Percentiles rank a stretch among this genome's conserved stretches.
These are phyloP conservation scores for Pseudozyma tsukubaensis DNA, from an alignment of 1,284 basidiomycete genomes.

Conservation along the genomic window DNA sequence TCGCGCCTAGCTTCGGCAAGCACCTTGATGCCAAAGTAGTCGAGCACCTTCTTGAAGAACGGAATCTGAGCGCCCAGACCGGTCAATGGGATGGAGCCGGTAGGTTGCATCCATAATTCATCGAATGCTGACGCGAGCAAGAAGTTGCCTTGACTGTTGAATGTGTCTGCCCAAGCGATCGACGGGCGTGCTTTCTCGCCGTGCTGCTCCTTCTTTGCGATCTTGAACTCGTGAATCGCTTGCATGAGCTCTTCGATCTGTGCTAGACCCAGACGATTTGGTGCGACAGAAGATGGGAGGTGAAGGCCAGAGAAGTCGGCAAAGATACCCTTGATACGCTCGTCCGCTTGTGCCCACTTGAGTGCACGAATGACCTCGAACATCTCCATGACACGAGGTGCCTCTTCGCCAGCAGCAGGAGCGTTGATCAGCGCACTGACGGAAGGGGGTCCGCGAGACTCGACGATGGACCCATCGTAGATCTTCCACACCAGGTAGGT, in stretches of 20 bases:
- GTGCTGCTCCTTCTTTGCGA: constrained; percentile 67
- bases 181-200: constrained; percentile 56
- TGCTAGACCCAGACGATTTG: constrained; percentile 68
- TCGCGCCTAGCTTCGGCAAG: constrained; percentile 70
- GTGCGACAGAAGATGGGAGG: constrained; percentile 65
- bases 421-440: constrained; percentile 50
- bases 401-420: constrained; percentile 49
- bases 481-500: constrained; percentile 67
- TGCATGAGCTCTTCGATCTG: constrained; percentile 71
- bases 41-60: constrained; percentile 67
- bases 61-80: constrained; percentile 65
- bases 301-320: constrained; percentile 70
- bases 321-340: constrained; percentile 69
- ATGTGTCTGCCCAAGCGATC: constrained; percentile 70
- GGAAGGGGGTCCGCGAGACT: constrained; percentile 45
- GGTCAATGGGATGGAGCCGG: constrained; percentile 69
- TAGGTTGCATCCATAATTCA: constrained; percentile 70
- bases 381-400: constrained; percentile 66
- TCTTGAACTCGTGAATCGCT: constrained; percentile 69
- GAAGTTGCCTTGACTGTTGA: constrained; percentile 69
- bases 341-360: constrained; percentile 68
- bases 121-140: constrained; percentile 69
- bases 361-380: constrained; percentile 69
- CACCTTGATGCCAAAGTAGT: constrained; percentile 70
- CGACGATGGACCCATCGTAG: constrained; percentile 66